These are phyloP conservation scores for Leptomonas pyrrhocoris DNA, from an alignment of 208 protist species.

Conservation along the genomic window DNA sequence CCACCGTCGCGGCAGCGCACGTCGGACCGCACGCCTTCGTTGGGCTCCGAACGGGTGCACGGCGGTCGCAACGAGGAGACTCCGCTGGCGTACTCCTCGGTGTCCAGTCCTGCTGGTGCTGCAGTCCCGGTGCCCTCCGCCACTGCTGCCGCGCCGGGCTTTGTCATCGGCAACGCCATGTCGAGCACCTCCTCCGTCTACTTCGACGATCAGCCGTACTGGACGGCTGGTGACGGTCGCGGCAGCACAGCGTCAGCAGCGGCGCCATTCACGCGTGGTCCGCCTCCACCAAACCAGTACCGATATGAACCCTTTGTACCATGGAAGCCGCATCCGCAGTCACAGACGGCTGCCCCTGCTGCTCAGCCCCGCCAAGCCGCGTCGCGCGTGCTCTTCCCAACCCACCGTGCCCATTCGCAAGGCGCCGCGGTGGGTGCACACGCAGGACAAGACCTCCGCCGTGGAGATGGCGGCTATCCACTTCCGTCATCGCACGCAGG, in stretches of 20 bases:
- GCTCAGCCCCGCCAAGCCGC: background rate
- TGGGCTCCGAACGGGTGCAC: background rate
- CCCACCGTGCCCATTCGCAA: background rate
- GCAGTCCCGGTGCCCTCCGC: constrained; percentile 4
- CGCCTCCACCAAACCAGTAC: no score
- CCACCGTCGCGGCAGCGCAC: background rate
- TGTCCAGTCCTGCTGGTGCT: background rate
- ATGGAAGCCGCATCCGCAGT: background rate
- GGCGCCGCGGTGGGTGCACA: background rate
- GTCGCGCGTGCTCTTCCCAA: constrained; percentile 10
- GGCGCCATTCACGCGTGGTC: background rate
- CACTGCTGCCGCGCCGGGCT: constrained; percentile 8
- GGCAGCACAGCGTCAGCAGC: background rate
- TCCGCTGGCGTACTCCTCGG: background rate
- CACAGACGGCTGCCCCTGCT: background rate
- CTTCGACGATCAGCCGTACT: constrained; percentile 28
- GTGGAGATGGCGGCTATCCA: no score
- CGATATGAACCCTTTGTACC: no score
- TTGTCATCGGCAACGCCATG: constrained; percentile 12
- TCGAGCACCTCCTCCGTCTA: constrained; percentile 29
- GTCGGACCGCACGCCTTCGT: constrained; percentile 6
- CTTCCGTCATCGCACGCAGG: background rate
- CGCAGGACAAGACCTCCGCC: background rate
- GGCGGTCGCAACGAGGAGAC: background rate
- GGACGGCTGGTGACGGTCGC: background rate